phyloP scores from a whole-genome alignment of 176 grass and related monocot species.

The Lolium multiflorum region DNA sequence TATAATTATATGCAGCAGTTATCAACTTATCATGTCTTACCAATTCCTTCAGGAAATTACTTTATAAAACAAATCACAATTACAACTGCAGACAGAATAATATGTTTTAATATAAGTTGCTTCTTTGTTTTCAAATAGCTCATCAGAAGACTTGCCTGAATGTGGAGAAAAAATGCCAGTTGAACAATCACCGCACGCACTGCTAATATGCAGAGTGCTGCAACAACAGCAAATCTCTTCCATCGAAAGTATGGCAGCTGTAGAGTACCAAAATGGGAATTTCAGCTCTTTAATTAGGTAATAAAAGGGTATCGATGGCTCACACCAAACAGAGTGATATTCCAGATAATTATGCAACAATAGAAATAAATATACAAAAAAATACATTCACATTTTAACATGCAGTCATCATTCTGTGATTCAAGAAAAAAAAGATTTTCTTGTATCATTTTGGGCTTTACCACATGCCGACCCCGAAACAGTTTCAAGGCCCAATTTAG shows the following conservation, averaged over 20 bases:
- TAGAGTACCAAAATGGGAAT: slow-evolving; percentile 39
- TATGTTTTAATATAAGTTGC: slow-evolving; percentile 9
- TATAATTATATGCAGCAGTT: slow-evolving; percentile 1
- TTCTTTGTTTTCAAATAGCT: background rate
- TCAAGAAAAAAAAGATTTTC: background rate
- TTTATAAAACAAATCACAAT: background rate
- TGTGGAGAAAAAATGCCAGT: slow-evolving; percentile 96
- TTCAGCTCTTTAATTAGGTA: slow-evolving; percentile 9
- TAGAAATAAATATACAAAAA: background rate
- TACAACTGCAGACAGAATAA: background rate
- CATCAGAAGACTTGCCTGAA: slow-evolving; percentile 58
- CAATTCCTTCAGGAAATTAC: too few relatives aligned
- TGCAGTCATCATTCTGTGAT: background rate
- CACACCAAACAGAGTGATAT: background rate
- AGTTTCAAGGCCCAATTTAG: slow-evolving; percentile 3
- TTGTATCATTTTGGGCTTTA: background rate
- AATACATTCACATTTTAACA: background rate
- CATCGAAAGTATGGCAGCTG: slow-evolving; percentile 88
- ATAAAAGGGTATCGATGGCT: background rate
- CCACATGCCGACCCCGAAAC: background rate
- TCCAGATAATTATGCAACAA: slow-evolving; percentile 8
- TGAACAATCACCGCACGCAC: slow-evolving; percentile 97
- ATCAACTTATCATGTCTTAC: background rate
- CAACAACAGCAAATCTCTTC: slow-evolving; percentile 96
- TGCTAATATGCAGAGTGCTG: slow-evolving; percentile 90